Conservation (phyloP, 768 basidiomycete species). For the Mrakia frigida region DNA sequence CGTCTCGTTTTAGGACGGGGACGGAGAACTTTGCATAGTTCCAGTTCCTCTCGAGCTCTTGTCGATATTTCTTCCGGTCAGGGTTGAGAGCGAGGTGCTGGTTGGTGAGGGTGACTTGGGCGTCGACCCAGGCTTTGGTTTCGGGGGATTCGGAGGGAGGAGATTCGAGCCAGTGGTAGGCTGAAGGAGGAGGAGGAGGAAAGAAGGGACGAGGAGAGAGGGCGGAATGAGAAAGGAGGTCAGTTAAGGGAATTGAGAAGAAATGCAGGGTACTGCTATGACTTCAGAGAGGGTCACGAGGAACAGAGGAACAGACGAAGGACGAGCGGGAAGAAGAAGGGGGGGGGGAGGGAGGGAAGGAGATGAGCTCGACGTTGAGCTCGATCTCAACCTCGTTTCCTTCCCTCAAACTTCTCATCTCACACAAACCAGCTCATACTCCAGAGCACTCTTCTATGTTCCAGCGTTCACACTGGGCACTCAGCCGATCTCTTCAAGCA, state of each 20-base stretch:
- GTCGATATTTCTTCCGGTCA: conserved; percentile 57
- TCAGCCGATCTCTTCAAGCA: not conserved
- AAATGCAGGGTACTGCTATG: not conserved
- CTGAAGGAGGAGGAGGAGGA: conserved; percentile 44
- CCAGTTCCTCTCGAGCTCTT: conserved; percentile 55
- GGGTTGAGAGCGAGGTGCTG: conserved; percentile 59
- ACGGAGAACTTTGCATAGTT: conserved; percentile 56
- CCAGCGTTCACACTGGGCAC: not conserved
- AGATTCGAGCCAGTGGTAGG: conserved; percentile 60
- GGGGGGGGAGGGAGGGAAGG: not conserved
- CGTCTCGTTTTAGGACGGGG: conserved; percentile 59
- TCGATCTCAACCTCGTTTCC: not conserved
- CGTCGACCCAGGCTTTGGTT: conserved; percentile 50
- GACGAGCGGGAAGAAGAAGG: too few relatives aligned
- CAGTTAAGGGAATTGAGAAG: not conserved
- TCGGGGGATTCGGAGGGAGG: conserved; percentile 51
- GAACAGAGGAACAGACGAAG: too few relatives aligned
- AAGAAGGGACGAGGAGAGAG: conserved; percentile 43
- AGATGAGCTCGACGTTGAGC: not conserved
- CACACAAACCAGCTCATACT: too few relatives aligned
- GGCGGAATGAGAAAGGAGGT: not conserved
- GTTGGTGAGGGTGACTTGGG: conserved; percentile 47
- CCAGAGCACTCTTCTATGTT: not conserved
- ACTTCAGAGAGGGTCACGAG: too few relatives aligned
- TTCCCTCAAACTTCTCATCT: not conserved